Conservation (phyloP, 768 basidiomycete species). For the Naematelia aurantialba region DNA sequence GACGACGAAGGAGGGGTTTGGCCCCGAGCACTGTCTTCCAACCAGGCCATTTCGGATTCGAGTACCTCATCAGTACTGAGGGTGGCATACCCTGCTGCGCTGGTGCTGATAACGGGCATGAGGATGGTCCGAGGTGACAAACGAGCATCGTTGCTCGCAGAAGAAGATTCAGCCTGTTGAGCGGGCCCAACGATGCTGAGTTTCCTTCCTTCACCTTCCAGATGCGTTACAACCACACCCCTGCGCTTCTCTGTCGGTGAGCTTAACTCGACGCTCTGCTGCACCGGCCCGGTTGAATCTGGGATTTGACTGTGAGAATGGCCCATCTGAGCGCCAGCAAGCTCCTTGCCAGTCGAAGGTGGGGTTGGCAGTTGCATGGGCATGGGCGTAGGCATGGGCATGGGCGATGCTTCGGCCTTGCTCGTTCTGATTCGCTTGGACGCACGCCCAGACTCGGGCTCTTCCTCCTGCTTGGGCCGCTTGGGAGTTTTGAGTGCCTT, state of each 20-base stretch:
- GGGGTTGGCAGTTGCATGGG: constrained; percentile 38
- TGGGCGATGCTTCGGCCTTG: not conserved
- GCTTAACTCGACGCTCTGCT: not conserved
- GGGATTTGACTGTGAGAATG: not conserved
- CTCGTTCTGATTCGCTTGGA: constrained; percentile 17
- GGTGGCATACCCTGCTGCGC: constrained; percentile 24
- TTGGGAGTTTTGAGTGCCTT: constrained; percentile 31
- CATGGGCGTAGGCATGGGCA: no score
- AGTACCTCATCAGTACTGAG: constrained; percentile 32
- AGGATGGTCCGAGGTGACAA: constrained; percentile 24
- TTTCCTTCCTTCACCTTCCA: constrained; percentile 33
- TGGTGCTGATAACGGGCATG: constrained; percentile 27
- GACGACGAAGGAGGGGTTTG: constrained; percentile 19
- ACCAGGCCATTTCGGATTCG: constrained; percentile 39
- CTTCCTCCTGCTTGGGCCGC: constrained; percentile 7
- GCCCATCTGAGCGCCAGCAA: not conserved
- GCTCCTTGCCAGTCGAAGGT: constrained; percentile 32
- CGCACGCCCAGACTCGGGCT: constrained; percentile 6
- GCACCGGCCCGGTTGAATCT: constrained; percentile 13
- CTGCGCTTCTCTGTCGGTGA: constrained; percentile 8
- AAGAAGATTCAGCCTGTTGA: constrained; percentile 12
- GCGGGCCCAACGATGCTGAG: constrained; percentile 24
- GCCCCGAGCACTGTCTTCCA: constrained; percentile 22
- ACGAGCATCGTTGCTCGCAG: not conserved
- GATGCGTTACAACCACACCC: constrained; percentile 26